Conservation (phyloP, 2,329 filamentous ascomycete genomes). For the Parascedosporium putredinis region DNA sequence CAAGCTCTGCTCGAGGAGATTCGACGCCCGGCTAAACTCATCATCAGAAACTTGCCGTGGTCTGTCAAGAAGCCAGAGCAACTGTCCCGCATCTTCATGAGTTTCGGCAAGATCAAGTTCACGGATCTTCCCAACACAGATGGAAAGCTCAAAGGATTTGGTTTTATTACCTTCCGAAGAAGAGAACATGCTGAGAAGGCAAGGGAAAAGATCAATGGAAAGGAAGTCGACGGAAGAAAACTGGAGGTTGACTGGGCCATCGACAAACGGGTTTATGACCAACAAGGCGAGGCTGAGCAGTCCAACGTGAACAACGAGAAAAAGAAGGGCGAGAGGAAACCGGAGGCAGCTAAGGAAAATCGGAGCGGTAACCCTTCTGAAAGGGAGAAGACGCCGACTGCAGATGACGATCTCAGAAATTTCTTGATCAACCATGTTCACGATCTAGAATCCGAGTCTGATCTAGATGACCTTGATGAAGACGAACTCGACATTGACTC, state of each 20-base stretch:
- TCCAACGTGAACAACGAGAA: constrained; percentile 16
- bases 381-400: constrained; percentile 22
- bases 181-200: constrained; percentile 87
- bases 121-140: constrained; percentile 73
- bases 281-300: constrained; percentile 37
- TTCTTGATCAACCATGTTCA: constrained; percentile 49
- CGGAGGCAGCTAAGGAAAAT: constrained; percentile 13
- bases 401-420: constrained; percentile 31
- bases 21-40: constrained; percentile 60
- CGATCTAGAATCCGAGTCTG: constrained; percentile 48
- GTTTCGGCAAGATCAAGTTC: constrained; percentile 85
- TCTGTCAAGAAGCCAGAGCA: constrained; percentile 82
- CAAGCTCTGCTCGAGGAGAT: constrained; percentile 48
- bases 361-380: constrained; percentile 18
- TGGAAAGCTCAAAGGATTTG: constrained; percentile 73
- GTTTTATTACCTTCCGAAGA: constrained; percentile 81
- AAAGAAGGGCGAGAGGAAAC: constrained; percentile 24
- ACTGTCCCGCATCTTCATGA: constrained; percentile 66
- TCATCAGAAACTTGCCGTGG: constrained; percentile 93
- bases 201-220: constrained; percentile 76
- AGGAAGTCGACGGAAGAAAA: constrained; percentile 74
- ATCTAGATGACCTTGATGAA: constrained; percentile 34
- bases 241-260: constrained; percentile 96
- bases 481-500: constrained; percentile 29
- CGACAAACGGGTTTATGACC: constrained; percentile 77